Evolutionary conservation across 2,329 filamentous ascomycete genomes (phyloP), one percentile per base, ranked within the genome.

Genomic region (Phyllosticta citriasiana): DNA sequence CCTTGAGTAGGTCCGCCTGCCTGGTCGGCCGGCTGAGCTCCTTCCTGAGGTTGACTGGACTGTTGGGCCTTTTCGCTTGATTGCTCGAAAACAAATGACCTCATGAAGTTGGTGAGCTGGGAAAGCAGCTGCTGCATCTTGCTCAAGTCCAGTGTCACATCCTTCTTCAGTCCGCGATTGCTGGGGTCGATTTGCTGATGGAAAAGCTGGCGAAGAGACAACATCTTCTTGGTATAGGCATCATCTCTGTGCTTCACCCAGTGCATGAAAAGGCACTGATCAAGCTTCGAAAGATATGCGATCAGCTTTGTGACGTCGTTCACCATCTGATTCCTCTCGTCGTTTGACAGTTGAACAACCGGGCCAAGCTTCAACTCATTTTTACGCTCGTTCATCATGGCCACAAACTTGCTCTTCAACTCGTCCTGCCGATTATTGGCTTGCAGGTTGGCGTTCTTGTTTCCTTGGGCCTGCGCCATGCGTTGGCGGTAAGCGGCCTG

Each of bases 351-450:
- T 9, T 65, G 65, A 12, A 71, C 64, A 27, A 65, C 62, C 26
- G 66, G 67, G 9, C 66, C 66, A 3, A 63, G 60, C 14, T 68
- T 67, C 3, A 70, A 57, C 24, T 64, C 69, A 55, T 64, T 65
- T 33, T 72, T 69, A 10, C 69, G 66, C 55, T 74, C 71, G 2
- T 65, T 62, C 50, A 70, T 61, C 62, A 73, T 67, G 10, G 63
- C 55, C 27, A 67, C 67, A 56, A 69, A 70, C 51, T 68, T 69
- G 35, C 63, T 64, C 22, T 47, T 61, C 51, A 61, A 40, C 19
- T 16, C 16, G 1, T 68, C 63, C 10, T 54, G 22, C 24, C 24
- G 55, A 24, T 27, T 55, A 14, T 53, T 16, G 24, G 47, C 53
- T 50, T 52, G 59, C 2, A 35, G 33, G 33, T 22, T 54, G 6